phyloP scores from a whole-genome alignment of 345 rosid genomes.

The Microcos paniculata region DNA sequence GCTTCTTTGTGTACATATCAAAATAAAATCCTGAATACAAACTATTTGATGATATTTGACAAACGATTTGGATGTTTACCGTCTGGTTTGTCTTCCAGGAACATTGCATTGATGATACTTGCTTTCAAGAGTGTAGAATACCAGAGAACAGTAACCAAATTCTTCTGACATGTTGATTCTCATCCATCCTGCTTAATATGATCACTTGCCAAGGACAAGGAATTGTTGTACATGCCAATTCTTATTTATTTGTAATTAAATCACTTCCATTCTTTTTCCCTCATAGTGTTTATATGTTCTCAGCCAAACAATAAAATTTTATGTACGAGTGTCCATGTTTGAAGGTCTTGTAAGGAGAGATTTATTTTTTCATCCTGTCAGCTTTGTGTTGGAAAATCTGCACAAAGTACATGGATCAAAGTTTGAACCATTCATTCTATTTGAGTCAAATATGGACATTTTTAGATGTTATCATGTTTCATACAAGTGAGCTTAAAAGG shows the following conservation, averaged over 20 bases:
- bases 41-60: background rate
- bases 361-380: background rate
- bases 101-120: background rate
- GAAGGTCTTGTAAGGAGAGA: slow-evolving; percentile 2
- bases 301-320: slow-evolving; percentile 6
- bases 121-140: slow-evolving; percentile 12
- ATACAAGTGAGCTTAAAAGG: background rate
- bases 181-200: background rate
- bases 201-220: background rate
- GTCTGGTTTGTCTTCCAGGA: slow-evolving; percentile 23
- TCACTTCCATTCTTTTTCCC: background rate
- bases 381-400: background rate
- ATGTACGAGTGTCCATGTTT: slow-evolving; percentile 1
- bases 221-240: background rate
- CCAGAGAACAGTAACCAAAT: slow-evolving; percentile 6
- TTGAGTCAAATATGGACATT: background rate
- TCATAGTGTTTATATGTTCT: background rate
- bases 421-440: background rate
- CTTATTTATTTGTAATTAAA: background rate
- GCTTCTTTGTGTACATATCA: background rate
- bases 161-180: slow-evolving; percentile 9
- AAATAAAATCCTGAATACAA: background rate
- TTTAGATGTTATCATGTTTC: background rate
- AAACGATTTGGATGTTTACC: background rate
- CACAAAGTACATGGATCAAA: background rate